Base-by-base conservation (phyloP, 2,329 filamentous ascomycete genomes). In the Periconia digitata region DNA sequence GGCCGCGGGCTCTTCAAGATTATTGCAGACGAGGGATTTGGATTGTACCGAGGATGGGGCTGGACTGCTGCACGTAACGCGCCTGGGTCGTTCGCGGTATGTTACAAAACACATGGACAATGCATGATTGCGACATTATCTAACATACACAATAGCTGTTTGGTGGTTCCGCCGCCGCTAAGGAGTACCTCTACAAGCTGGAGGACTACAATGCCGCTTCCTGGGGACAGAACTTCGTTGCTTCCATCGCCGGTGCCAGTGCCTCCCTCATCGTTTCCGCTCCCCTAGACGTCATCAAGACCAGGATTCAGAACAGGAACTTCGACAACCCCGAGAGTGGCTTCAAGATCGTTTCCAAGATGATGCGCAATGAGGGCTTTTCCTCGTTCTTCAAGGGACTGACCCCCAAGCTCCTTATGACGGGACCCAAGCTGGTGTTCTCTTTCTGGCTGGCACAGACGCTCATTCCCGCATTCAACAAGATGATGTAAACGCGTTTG, bases 371-470 rank as follows among this genome's bases (percentile, higher is more conserved):
- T 62, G 94, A 99, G 75, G 94, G 92, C 18, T 70, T 87, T 49
- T 78, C 81, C 15, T 86, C 87, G 65, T 97, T 99, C 83, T 99
- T 99, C 85, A 99, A 99, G 84, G 94, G 94, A 37, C 76, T 99
- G 57, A 88, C 91, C 42, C 94, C 94, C 54, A 99, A 99, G 87
- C 85, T 99, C 57, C 82, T 99, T 67, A 99, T 99, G 94, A 99
- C 94, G 15, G 95, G 94, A 20, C 94, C 94, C 55, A 99, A 99
- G 83, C 83, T 99, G 52, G 94, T 97, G 55, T 99, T 99, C 80
- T 96, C 92, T 53, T 99, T 99, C 85, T 99, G 94, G 94, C 85
- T 99, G 69, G 94, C 94, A 49, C 94, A 99, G 80, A 97, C 94
- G 23, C 80, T 99, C 65, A 99, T 99, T 69, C 94, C 94, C 43